Evolutionary conservation across 257 asterid species (phyloP).

Genomic region (Cruciata laevipes): DNA sequence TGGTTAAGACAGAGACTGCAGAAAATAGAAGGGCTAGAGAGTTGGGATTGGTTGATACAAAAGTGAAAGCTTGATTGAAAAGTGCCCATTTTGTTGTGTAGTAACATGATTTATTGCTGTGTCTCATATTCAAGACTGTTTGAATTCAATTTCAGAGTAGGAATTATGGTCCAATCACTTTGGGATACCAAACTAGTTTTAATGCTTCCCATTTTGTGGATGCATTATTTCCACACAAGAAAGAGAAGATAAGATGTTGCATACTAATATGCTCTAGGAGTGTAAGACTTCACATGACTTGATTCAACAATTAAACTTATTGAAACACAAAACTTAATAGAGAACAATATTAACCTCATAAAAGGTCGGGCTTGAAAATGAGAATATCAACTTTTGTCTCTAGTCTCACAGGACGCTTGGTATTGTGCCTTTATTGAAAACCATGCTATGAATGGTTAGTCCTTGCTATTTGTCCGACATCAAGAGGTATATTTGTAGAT

Average conservation of each 20-base stretch:
- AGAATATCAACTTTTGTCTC: too few relatives aligned
- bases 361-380: too few relatives aligned
- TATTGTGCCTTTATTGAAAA: too few relatives aligned
- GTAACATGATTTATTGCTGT: background rate
- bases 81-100: background rate
- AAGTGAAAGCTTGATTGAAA: background rate
- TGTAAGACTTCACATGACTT: too few relatives aligned
- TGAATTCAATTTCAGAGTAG: background rate
- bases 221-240: background rate
- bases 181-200: background rate
- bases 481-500: too few relatives aligned
- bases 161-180: background rate
- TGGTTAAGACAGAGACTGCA: slow-evolving; percentile 5
- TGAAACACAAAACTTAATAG: too few relatives aligned
- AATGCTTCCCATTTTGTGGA: background rate
- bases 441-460: too few relatives aligned
- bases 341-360: too few relatives aligned
- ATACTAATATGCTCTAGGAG: too few relatives aligned
- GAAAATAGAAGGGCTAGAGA: slow-evolving; percentile 21
- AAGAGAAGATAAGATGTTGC: background rate
- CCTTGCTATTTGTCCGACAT: too few relatives aligned
- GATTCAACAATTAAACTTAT: too few relatives aligned
- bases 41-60: slow-evolving; percentile 15
- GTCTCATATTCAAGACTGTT: background rate
- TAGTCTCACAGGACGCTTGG: too few relatives aligned